Conservation (phyloP, 345 rosid species). For the Eutrema yunnanense region DNA sequence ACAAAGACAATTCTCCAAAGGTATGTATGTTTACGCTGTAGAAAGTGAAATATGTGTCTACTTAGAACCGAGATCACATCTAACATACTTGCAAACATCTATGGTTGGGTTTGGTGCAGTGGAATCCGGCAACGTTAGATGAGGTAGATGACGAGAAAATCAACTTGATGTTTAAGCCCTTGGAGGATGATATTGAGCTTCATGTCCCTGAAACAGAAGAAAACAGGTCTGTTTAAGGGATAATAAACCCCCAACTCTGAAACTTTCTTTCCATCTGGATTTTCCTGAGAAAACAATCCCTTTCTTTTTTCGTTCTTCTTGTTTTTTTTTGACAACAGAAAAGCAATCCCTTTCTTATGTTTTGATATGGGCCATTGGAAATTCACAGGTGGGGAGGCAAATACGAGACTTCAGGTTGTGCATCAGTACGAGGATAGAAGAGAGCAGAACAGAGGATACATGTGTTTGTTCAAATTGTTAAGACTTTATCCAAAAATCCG, state of each 20-base stretch:
- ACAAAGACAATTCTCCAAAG: constrained; percentile 92
- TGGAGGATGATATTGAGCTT: constrained; percentile 58
- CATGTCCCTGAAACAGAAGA: constrained; percentile 62
- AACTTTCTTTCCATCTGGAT: not conserved
- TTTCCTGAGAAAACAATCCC: not conserved
- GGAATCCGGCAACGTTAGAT: constrained; percentile 63
- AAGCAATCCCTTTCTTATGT: not conserved
- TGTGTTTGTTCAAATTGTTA: not conserved
- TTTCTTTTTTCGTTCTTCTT: not conserved
- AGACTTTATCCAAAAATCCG: not conserved
- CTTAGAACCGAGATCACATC: not conserved
- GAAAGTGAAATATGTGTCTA: not conserved
- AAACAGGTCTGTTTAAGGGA: constrained; percentile 40
- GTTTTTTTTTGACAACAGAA: not conserved
- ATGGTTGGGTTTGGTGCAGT: constrained; percentile 37
- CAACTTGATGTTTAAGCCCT: constrained; percentile 56
- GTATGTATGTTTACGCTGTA: constrained; percentile 30
- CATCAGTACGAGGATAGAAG: constrained; percentile 22
- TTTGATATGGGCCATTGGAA: not conserved
- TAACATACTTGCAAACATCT: not conserved
- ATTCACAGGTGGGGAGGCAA: constrained; percentile 75
- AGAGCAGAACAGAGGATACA: constrained; percentile 2
- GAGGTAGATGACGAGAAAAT: constrained; percentile 52
- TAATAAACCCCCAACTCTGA: not conserved
- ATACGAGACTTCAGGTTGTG: constrained; percentile 51